Base-by-base conservation (phyloP, 306 rosid genomes). In the Pterocarpus macrocarpus region DNA sequence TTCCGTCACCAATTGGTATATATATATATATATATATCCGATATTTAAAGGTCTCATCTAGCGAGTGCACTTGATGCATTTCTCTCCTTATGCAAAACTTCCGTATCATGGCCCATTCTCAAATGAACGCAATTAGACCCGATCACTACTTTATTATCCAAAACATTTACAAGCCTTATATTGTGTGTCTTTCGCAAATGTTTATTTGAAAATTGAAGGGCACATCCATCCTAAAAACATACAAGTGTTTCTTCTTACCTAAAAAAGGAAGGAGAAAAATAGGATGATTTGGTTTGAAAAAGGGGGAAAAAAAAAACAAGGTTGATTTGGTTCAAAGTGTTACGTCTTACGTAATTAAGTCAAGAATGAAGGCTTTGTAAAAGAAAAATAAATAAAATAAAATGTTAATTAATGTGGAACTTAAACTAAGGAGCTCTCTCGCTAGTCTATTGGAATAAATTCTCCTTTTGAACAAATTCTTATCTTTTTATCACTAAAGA, bases 101-200 rank as follows among this genome's bases (percentile, higher is more conserved):
- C 0, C 33, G 57, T 28, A 9, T 16, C 35, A 4, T 41, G 53
- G 34, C 16, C 52, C 71, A 66, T 43, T 66, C 34, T 41, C 41
- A 13, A 66, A 39, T n/a, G 8, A 66, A 39, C 72, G 5, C 53
- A 64, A 76, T 76, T 76, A 76, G 64, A 64, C 44, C 71, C 30
- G 12, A 63, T 16, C 47, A 63, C 50, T 11, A 4, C 47, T 34
- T 76, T 49, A 47, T 64, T 76, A 64, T 35, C 73, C 50, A 76
- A 38, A 76, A 35, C 38, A 76, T 34, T 65, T 34, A 63, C 50
- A 47, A 63, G 5, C 28, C 62, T 33, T 34, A 17, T 49, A 17
- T 49, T 64, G 28, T 64, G 38, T 76, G 52, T 49, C 64, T 34
- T 49, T 76, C 72, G 35, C 72, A 63, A 34, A 45, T 43, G 45